These are phyloP conservation scores for Alternaria novae-zelandiae DNA, from an alignment of 2,329 filamentous ascomycete genomes.

Conservation along the genomic window DNA sequence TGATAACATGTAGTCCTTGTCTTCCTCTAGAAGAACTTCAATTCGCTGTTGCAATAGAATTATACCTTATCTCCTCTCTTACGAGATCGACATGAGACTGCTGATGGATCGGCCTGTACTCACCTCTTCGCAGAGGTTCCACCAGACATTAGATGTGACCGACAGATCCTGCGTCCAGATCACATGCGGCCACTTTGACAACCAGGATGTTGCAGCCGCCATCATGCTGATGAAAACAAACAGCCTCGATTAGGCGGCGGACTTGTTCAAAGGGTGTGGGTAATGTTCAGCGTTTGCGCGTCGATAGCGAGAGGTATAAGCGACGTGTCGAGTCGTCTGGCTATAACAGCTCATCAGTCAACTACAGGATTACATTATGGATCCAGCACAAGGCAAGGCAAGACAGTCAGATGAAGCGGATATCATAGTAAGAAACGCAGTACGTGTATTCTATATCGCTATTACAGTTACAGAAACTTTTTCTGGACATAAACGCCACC, in stretches of 20 bases:
- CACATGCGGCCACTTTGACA: not conserved
- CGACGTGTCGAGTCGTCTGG: not conserved
- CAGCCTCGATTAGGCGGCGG: not conserved
- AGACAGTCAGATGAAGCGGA: not conserved
- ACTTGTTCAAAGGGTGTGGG: not conserved
- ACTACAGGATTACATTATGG: not conserved
- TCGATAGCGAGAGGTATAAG: not conserved
- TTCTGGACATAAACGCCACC: constrained; percentile 29
- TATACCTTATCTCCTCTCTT: not conserved
- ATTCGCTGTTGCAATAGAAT: not conserved
- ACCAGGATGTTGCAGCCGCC: not conserved
- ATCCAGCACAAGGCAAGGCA: not conserved
- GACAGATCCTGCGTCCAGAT: not conserved
- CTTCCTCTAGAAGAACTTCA: not conserved
- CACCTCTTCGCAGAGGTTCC: not conserved
- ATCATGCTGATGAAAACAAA: not conserved
- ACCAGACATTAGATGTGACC: not conserved
- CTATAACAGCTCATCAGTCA: not conserved
- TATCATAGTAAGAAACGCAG: not conserved
- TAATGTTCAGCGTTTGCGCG: not conserved
- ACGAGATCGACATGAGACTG: not conserved
- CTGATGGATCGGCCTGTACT: not conserved
- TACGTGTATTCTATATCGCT: constrained; percentile 33
- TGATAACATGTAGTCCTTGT: not conserved
- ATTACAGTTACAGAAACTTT: constrained; percentile 38